phyloP scores from a whole-genome alignment of 345 rosid genomes.

The Brassica cretica region DNA sequence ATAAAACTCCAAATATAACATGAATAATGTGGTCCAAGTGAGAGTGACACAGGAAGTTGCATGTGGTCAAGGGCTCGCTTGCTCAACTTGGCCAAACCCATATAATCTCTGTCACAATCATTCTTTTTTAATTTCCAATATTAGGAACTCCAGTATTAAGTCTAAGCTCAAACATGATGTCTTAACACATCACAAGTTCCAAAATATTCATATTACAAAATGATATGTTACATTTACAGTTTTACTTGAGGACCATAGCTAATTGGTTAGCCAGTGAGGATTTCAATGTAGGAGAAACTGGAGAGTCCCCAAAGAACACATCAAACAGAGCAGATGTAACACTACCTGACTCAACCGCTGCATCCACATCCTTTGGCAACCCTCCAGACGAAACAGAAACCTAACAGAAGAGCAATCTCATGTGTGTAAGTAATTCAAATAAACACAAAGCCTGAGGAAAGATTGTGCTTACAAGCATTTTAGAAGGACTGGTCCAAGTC shows the following conservation, averaged over 20 bases:
- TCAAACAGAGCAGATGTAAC: constrained; percentile 68
- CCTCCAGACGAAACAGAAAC: constrained; percentile 63
- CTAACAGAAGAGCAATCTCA: constrained; percentile 38
- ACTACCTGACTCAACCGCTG: constrained; percentile 59
- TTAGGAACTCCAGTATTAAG: background rate
- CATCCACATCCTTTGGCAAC: constrained; percentile 53
- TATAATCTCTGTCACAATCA: constrained; percentile 3
- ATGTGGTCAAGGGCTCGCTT: constrained; percentile 27
- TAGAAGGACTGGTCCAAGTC: constrained; percentile 68
- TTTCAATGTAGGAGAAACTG: constrained; percentile 83
- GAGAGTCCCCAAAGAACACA: constrained; percentile 71
- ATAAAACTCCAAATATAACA: background rate
- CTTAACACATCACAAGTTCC: constrained; percentile 14
- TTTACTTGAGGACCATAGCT: constrained; percentile 39
- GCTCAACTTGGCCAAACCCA: constrained; percentile 26
- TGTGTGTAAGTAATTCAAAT: background rate
- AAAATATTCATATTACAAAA: constrained; percentile 4
- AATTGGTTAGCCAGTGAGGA: constrained; percentile 61
- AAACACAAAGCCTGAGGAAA: background rate
- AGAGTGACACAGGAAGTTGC: constrained; percentile 26
- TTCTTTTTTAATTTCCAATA: background rate
- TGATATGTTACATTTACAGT: constrained; percentile 4
- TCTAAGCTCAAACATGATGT: background rate
- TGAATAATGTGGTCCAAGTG: constrained; percentile 28
- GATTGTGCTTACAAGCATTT: constrained; percentile 63